phyloP scores from a whole-genome alignment of 768 basidiomycete genomes.

The Lanmaoa pseudosensibilis region DNA sequence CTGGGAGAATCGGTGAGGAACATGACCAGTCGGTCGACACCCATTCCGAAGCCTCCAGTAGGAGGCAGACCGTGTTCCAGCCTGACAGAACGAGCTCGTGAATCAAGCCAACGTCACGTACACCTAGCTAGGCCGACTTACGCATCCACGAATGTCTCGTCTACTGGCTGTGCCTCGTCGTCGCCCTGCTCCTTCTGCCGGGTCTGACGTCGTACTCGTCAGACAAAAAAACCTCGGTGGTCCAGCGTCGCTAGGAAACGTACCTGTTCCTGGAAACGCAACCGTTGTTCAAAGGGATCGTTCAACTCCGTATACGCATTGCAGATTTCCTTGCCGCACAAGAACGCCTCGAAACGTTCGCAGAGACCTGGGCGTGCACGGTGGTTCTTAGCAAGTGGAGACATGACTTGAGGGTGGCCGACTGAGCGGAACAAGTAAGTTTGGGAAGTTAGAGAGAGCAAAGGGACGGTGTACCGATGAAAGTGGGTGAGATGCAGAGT shows the following conservation, averaged over 20 bases:
- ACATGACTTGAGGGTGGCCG: constrained; percentile 99
- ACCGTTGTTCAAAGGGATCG: constrained; percentile 94
- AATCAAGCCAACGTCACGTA: background rate
- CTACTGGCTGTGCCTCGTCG: constrained; percentile 96
- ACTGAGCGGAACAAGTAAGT: constrained; percentile 44
- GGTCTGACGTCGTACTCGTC: constrained; percentile 39
- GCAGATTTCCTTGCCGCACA: constrained; percentile 97
- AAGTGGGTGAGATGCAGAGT: constrained; percentile 92
- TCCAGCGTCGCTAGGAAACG: constrained; percentile 1
- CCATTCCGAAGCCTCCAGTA: constrained; percentile 96
- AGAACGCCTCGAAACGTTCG: constrained; percentile 98
- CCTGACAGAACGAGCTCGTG: constrained; percentile 37
- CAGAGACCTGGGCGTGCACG: constrained; percentile 95
- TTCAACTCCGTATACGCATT: constrained; percentile 99
- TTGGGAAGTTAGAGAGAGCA: background rate
- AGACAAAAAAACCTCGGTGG: background rate
- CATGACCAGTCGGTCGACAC: constrained; percentile 96
- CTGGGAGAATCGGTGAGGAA: constrained; percentile 97
- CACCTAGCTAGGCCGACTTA: constrained; percentile 40
- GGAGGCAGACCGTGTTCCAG: constrained; percentile 97
- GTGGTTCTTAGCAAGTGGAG: constrained; percentile 97
- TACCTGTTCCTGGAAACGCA: constrained; percentile 94
- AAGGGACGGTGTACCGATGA: constrained; percentile 64
- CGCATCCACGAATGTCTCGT: constrained; percentile 96
- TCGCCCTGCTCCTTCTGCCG: constrained; percentile 96